Conservation (phyloP, 805 yeast species). For the Myxozyma monticola region DNA sequence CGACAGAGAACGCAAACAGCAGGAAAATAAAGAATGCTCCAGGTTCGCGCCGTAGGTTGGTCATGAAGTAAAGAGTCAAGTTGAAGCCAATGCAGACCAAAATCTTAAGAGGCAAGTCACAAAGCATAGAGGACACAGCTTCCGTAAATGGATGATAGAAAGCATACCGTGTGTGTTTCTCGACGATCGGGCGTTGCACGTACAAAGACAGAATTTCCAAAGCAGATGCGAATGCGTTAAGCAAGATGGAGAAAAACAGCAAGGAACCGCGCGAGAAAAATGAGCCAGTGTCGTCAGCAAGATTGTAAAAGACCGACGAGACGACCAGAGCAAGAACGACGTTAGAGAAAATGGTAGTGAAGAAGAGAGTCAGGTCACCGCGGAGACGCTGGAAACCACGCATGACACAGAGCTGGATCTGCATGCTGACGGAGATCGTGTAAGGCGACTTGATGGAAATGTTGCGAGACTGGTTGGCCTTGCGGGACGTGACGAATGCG, state of each 20-base stretch:
- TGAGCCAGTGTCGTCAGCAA: conserved; percentile 52
- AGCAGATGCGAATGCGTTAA: conserved; percentile 49
- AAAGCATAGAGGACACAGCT: conserved; percentile 59
- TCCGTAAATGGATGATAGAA: conserved; percentile 75
- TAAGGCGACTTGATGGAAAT: conserved; percentile 46
- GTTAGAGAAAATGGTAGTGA: conserved; percentile 50
- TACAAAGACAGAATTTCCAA: conserved; percentile 48
- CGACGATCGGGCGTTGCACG: conserved; percentile 58
- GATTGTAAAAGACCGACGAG: conserved; percentile 62
- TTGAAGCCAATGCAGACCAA: conserved; percentile 48
- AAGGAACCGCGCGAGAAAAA: conserved; percentile 66
- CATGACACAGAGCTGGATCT: conserved; percentile 41
- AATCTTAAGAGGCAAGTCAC: conserved; percentile 64
- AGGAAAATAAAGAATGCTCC: conserved; percentile 56
- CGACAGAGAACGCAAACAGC: conserved; percentile 47
- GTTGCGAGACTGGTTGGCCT: conserved; percentile 43
- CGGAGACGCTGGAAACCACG: conserved; percentile 48
- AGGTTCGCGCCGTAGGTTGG: conserved; percentile 50
- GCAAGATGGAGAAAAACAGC: conserved; percentile 47
- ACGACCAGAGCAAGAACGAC: conserved; percentile 58
- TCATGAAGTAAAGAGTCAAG: conserved; percentile 57
- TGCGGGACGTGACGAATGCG: conserved; percentile 37
- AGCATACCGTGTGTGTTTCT: conserved; percentile 70
- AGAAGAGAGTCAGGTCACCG: conserved; percentile 57
- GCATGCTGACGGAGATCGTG: conserved; percentile 49